These are phyloP conservation scores for Pyrenophora teres DNA, from an alignment of 2,329 filamentous ascomycete species.

Conservation along the genomic window DNA sequence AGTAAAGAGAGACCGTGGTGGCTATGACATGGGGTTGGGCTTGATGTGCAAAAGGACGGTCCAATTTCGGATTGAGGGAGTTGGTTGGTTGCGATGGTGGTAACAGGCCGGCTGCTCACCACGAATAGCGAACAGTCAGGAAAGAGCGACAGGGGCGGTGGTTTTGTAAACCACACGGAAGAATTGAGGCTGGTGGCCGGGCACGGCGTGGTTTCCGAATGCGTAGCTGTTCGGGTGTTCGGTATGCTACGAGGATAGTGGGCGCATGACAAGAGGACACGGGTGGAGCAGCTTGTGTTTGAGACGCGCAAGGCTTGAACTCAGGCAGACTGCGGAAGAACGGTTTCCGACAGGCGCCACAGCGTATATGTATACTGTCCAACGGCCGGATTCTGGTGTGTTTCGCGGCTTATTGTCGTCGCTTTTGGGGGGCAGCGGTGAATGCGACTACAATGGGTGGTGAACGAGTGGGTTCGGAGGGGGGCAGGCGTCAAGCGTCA, in stretches of 20 bases:
- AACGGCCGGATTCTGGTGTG: neutral
- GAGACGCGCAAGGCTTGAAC: conserved; percentile 35
- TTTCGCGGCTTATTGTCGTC: conserved; percentile 1
- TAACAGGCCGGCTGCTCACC: conserved; percentile 48
- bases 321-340: conserved; percentile 31
- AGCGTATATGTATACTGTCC: conserved; percentile 23
- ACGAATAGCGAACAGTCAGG: conserved; percentile 32
- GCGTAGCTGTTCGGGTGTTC: conserved; percentile 11
- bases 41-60: neutral
- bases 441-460: conserved; percentile 15
- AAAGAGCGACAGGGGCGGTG: conserved; percentile 37
- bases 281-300: conserved; percentile 38
- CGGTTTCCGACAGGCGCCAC: conserved; percentile 16
- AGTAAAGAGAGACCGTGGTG: conserved; percentile 38
- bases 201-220: conserved; percentile 10
- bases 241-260: conserved; percentile 27
- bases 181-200: conserved; percentile 21
- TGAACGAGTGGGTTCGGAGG: conserved; percentile 14
- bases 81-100: conserved; percentile 26
- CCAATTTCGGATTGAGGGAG: conserved; percentile 10
- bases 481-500: conserved; percentile 22
- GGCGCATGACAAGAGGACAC: conserved; percentile 38
- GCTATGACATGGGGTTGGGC: conserved; percentile 32
- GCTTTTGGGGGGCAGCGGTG: conserved; percentile 19
- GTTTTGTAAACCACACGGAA: conserved; percentile 25